Evolutionary conservation across 228 moss, liverwort and hornwort species (phyloP), one percentile per base, ranked within the genome.

Genomic region (Sphagnum magellanicum): DNA sequence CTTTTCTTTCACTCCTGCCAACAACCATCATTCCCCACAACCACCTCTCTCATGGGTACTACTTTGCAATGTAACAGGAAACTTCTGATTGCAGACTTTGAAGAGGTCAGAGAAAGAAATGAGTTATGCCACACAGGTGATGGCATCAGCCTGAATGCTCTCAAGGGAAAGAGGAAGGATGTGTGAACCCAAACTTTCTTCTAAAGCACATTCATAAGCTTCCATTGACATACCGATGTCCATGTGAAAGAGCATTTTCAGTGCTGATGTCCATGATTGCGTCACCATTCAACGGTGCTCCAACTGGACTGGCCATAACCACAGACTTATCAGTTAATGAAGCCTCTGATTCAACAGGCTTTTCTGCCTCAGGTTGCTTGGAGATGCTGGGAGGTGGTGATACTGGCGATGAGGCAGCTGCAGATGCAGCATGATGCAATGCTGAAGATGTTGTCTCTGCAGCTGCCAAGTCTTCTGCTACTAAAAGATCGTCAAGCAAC

Each of bases 261-360:
- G 93, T 88, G 73, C 90, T 97, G 46, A 97, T 97, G 73, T 97
- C 97, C 97, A 93, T 93, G 51, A 91, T 77, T 32, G 69, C 79
- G 63, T 97, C 93, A 14, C 93, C 97, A 73, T 80, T 85, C 16
- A 90, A 59, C 55, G 97, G 93, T 47, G 97, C 84, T 61, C 90
- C 89, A 50, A 97, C 93, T 51, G 91, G 97, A 67, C 75, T 90
- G 72, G 89, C 97, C 91, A 97, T 79, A 51, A 93, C 74, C 10
- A 91, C 89, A 15, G 83, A 63, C 75, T 89, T 86, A 5, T 87
- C 89, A 66, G 72, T 52, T 73, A 75, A 79, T 10, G 77, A 67
- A 5, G 79, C 74, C 51, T 84, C 72, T 68, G 80, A 52, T 63
- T 75, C 82, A 53, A 70, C 73, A 75, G 57, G 5, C 72, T 78